phyloP scores from a whole-genome alignment of 805 yeast genomes.

The Metschnikowia henanensis region DNA sequence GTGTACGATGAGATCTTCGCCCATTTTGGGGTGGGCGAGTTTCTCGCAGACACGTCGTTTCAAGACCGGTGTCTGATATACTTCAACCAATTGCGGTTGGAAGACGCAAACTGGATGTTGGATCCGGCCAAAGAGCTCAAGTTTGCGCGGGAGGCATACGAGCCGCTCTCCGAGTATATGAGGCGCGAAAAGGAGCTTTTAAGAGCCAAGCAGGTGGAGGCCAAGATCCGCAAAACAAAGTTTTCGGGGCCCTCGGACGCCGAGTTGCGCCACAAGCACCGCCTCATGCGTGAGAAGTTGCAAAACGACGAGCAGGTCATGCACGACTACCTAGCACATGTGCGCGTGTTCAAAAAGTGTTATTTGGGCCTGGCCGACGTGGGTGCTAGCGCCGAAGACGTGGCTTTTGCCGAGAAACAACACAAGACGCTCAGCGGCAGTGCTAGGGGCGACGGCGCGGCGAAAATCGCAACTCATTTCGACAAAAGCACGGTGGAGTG shows the following conservation, averaged over 20 bases:
- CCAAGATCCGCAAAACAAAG: slow-evolving; percentile 17
- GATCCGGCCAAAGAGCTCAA: slow-evolving; percentile 30
- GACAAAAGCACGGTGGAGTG: slow-evolving; percentile 4
- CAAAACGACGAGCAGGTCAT: slow-evolving; percentile 34
- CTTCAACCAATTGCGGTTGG: slow-evolving; percentile 49
- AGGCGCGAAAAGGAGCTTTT: no score
- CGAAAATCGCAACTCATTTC: no score
- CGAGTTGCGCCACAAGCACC: slow-evolving; percentile 34
- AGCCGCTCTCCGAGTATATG: no score
- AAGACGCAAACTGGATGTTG: slow-evolving; percentile 33
- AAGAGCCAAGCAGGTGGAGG: slow-evolving; percentile 16
- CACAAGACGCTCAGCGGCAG: slow-evolving; percentile 9
- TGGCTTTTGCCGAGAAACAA: slow-evolving; percentile 14
- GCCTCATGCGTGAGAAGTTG: slow-evolving; percentile 26
- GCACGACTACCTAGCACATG: slow-evolving; percentile 44
- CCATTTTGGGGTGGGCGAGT: background rate
- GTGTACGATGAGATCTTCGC: no score
- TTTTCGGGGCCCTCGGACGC: slow-evolving; percentile 24
- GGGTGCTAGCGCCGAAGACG: slow-evolving; percentile 3
- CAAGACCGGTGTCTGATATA: slow-evolving; percentile 45
- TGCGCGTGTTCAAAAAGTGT: slow-evolving; percentile 49
- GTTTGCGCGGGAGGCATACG: slow-evolving; percentile 29
- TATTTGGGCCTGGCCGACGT: slow-evolving; percentile 23
- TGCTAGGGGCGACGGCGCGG: slow-evolving; percentile 7
- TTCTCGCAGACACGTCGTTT: slow-evolving; percentile 23